Conservation (phyloP, 768 basidiomycete species). For the Russula emetica region DNA sequence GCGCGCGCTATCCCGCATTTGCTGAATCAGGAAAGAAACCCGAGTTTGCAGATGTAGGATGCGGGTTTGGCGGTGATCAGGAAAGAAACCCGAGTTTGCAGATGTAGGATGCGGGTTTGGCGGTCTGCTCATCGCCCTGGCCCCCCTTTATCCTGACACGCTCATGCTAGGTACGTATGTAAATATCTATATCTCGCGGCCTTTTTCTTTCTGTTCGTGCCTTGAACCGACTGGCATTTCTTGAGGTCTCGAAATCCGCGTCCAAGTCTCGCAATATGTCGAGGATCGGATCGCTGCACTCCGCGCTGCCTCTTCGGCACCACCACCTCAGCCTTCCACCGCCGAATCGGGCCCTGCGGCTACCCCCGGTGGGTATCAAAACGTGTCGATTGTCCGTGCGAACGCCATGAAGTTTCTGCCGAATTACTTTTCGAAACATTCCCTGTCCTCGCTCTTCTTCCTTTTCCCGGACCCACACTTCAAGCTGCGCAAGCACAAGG, state of each 20-base stretch:
- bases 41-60: too few relatives aligned
- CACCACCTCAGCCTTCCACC: slow-evolving; percentile 21
- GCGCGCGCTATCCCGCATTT: slow-evolving; percentile 73
- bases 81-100: slow-evolving; percentile 83
- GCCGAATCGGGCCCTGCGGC: slow-evolving; percentile 24
- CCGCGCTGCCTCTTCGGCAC: slow-evolving; percentile 52
- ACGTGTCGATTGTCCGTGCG: slow-evolving; percentile 89
- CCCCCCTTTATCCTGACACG: slow-evolving; percentile 85
- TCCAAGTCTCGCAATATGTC: slow-evolving; percentile 95
- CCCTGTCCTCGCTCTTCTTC: slow-evolving; percentile 92
- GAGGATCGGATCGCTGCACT: slow-evolving; percentile 90
- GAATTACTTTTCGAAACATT: slow-evolving; percentile 90
- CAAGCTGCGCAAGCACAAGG: slow-evolving; percentile 97
- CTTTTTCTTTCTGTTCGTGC: not conserved
- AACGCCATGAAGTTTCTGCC: slow-evolving; percentile 99
- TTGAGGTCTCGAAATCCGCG: slow-evolving; percentile 93
- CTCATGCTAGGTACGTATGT: slow-evolving; percentile 80
- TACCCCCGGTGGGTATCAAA: slow-evolving; percentile 58
- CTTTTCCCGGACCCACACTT: slow-evolving; percentile 99
- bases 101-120: slow-evolving; percentile 99
- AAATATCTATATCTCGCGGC: not conserved
- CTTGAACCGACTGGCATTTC: slow-evolving; percentile 2
- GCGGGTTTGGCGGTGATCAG: too few relatives aligned
- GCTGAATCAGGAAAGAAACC: too few relatives aligned
- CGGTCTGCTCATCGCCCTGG: slow-evolving; percentile 83